These are phyloP conservation scores for Ambrosiella xylebori DNA, from an alignment of 2,329 filamentous ascomycete genomes.

Conservation along the genomic window DNA sequence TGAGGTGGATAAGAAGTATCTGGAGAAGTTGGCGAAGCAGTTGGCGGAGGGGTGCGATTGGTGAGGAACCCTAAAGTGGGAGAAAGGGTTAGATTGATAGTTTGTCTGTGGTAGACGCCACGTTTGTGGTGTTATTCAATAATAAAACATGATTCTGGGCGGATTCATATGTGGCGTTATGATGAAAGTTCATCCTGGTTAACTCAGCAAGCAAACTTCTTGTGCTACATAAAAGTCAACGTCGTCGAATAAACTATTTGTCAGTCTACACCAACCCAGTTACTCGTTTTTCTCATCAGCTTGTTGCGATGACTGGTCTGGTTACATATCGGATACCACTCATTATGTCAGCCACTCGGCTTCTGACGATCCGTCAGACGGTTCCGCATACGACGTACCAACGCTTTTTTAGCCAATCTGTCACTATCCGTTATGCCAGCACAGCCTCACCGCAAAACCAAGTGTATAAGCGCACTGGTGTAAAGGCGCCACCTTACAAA, in stretches of 20 bases:
- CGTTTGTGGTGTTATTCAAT: background rate
- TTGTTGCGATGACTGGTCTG: too few relatives aligned
- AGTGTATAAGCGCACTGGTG: background rate
- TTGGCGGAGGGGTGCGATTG: conserved; percentile 49
- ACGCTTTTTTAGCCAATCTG: background rate
- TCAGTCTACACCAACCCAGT: too few relatives aligned
- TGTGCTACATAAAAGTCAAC: too few relatives aligned
- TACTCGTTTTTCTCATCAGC: too few relatives aligned
- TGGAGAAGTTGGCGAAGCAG: conserved; percentile 49
- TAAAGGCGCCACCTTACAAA: background rate
- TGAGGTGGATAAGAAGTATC: conserved; percentile 42
- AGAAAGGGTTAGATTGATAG: background rate
- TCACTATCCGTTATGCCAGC: background rate
- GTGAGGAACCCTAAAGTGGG: conserved; percentile 17
- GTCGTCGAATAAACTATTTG: too few relatives aligned
- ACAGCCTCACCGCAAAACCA: background rate
- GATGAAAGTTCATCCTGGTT: too few relatives aligned
- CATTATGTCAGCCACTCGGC: background rate
- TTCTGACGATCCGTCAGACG: background rate
- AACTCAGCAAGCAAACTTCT: too few relatives aligned
- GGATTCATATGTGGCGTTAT: too few relatives aligned
- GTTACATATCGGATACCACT: background rate
- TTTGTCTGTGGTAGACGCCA: background rate
- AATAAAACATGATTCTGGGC: too few relatives aligned
- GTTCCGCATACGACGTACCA: background rate